Base-by-base conservation (phyloP, 1,284 basidiomycete species). In the Moesziomyces globuligerus region DNA sequence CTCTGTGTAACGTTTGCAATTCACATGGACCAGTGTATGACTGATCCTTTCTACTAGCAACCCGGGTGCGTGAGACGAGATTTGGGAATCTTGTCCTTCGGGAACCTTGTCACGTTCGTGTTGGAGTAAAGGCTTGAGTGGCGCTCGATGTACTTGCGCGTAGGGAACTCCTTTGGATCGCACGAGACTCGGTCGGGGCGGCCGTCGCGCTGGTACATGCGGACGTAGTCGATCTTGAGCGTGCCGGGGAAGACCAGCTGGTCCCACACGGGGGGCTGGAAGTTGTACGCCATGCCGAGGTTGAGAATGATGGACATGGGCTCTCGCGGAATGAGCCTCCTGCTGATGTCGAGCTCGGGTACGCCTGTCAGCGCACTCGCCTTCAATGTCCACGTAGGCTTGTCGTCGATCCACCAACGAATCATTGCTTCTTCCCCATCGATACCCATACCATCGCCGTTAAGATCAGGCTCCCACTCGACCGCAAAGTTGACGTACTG, bases 341-440 rank as follows among this genome's bases (percentile, higher is more conserved):
- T 49, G 3, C 59, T 52, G 20, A 80, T 68, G 26, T 71, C 66
- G 20, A 74, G 47, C 20, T 54, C 48, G 5, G 53, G 50, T 11
- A 56, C 39, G 1, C 65, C 59, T 1, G 49, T 51, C 15, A 79
- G 21, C 11, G 71, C 51, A 5, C 38, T 43, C 0, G 49, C 57
- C 10, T 52, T 49, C 24, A 80, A 51, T 3, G 71, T 76, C 75
- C 76, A 79, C 7, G 79, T 72, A 17, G 67, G 53, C 48, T 70
- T 57, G 18, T 76, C 75, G 29, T 80, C 75, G 18, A 79, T 69
- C 48, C 71, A 78, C 60, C 73, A 80, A 3, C 70, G 75, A 3
- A 75, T 53, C n/a, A 55, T 55, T 15, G 57, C 54, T 3, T 56
- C 59, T 44, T 87, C 87, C 34, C 58, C 58, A 28, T 61, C 37